phyloP scores from a whole-genome alignment of 495 filamentous ascomycete genomes.

The Aspergillus indologenus region DNA sequence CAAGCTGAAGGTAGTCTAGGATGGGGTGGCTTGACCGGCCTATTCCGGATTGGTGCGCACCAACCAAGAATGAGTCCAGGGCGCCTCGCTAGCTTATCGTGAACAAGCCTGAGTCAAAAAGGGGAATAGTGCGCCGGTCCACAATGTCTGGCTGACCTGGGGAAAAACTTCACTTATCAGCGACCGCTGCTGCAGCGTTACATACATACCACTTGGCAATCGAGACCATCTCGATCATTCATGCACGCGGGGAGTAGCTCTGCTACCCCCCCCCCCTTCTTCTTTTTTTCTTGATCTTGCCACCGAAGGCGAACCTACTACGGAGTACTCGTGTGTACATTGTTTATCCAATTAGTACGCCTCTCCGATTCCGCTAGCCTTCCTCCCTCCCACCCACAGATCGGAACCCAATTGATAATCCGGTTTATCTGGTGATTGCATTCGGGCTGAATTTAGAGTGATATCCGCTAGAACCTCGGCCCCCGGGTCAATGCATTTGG shows the following conservation, averaged over 20 bases:
- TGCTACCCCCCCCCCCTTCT: too few relatives aligned
- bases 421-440: not conserved
- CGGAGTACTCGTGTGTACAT: not conserved
- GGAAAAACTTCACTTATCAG: not conserved
- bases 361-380: not conserved
- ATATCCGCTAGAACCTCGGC: not conserved
- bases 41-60: not conserved
- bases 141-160: not conserved
- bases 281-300: not conserved
- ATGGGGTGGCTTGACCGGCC: not conserved
- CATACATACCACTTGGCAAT: conserved; percentile 1
- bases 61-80: not conserved
- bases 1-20: not conserved
- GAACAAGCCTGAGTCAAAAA: conserved; percentile 19
- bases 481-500: not conserved
- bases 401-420: not conserved
- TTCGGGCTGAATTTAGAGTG: not conserved
- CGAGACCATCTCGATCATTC: not conserved
- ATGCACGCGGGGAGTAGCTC: not conserved
- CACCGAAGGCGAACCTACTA: not conserved
- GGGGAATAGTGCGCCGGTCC: not conserved
- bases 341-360: not conserved
- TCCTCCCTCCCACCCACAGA: not conserved
- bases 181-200: conserved; percentile 6
- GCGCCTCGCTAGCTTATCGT: conserved; percentile 21